A percentile compares a stretch with the other conserved stretches of the same genome.
These are phyloP conservation scores for Sistotremastrum niveocremeum DNA, from an alignment of 768 basidiomycete species.

Conservation along the genomic window DNA sequence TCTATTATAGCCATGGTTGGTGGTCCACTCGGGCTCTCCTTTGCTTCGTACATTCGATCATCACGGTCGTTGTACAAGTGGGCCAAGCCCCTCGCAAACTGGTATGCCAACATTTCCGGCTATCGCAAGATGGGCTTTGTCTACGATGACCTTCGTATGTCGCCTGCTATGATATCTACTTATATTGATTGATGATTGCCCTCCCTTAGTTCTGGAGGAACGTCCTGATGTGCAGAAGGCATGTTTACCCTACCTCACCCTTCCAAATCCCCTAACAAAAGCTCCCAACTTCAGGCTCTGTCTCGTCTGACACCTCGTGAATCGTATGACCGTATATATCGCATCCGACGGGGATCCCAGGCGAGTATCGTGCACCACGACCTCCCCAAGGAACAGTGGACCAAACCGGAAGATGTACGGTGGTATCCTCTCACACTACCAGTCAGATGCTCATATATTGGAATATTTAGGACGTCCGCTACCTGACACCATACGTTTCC, in stretches of 20 bases:
- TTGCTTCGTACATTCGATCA: constrained; percentile 64
- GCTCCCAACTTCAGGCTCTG: constrained; percentile 47
- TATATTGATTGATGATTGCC: constrained; percentile 2
- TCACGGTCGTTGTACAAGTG: constrained; percentile 52
- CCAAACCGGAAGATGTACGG: constrained; percentile 59
- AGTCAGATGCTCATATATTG: not conserved
- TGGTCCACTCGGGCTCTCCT: constrained; percentile 46
- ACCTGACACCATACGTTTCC: constrained; percentile 67
- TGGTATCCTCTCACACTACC: constrained; percentile 6
- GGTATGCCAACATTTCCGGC: constrained; percentile 71
- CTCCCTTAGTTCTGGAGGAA: constrained; percentile 60
- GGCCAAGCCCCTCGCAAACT: constrained; percentile 66
- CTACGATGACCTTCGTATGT: constrained; percentile 90
- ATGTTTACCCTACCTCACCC: constrained; percentile 11
- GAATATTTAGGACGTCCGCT: constrained; percentile 62
- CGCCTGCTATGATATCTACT: constrained; percentile 5
- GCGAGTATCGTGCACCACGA: constrained; percentile 64
- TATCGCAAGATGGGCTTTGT: constrained; percentile 81
- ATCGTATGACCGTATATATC: constrained; percentile 81
- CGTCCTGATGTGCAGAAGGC: constrained; percentile 67
- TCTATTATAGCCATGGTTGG: constrained; percentile 4
- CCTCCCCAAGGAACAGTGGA: constrained; percentile 75
- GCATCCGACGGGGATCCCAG: constrained; percentile 76
- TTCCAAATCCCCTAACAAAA: not conserved
- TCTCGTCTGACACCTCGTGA: constrained; percentile 66